Conservation (phyloP, 352 stramenopile species). For the Peronospora tabacina region DNA sequence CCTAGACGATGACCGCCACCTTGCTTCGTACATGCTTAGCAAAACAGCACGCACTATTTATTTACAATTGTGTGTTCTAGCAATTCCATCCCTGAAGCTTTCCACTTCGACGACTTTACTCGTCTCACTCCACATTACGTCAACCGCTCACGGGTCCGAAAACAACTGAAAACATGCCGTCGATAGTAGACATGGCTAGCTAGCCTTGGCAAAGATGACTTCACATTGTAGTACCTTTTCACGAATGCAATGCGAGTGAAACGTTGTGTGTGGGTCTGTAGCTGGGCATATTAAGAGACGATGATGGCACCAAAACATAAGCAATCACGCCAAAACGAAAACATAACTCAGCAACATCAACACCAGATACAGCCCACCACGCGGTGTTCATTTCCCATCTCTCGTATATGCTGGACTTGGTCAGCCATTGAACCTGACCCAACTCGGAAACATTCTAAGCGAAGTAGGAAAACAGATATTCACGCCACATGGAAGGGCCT, state of each 20-base stretch:
- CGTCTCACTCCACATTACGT: slow-evolving; percentile 27
- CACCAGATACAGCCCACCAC: slow-evolving; percentile 16
- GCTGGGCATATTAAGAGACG: too few species aligned
- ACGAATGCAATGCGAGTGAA: too few species aligned
- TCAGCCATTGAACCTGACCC: slow-evolving; percentile 9
- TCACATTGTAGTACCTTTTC: too few species aligned
- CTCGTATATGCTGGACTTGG: slow-evolving; percentile 14
- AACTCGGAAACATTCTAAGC: slow-evolving; percentile 3
- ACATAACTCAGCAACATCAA: not conserved
- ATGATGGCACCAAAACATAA: slow-evolving; percentile 3
- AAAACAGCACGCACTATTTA: slow-evolving; percentile 30
- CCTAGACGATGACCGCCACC: slow-evolving; percentile 8
- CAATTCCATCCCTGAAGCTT: slow-evolving; percentile 28
- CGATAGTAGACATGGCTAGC: too few species aligned
- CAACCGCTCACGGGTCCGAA: not conserved
- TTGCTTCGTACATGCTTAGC: slow-evolving; percentile 1
- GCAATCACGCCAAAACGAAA: not conserved
- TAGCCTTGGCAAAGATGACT: too few species aligned
- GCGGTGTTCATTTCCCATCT: slow-evolving; percentile 24
- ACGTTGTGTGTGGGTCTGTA: not conserved
- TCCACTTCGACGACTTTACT: slow-evolving; percentile 61
- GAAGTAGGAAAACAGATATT: slow-evolving; percentile 8
- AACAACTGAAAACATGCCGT: too few species aligned
- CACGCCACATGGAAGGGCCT: not conserved
- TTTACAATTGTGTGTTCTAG: slow-evolving; percentile 2